Evolutionary conservation across 2,329 filamentous ascomycete species (phyloP).

Genomic region (Fusarium armeniacum): DNA sequence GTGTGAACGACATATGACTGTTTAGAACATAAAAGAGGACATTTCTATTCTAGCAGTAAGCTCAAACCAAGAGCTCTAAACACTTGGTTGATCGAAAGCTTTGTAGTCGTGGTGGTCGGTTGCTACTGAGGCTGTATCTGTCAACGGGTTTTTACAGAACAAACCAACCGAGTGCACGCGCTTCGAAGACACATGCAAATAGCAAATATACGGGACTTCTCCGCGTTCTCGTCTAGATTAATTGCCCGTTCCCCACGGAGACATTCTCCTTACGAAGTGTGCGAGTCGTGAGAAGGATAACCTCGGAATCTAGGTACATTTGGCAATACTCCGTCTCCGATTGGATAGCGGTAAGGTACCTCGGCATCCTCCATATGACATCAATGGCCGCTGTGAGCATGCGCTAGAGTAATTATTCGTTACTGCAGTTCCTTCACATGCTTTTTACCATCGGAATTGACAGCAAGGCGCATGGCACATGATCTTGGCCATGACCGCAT

Average conservation of each 20-base stretch:
- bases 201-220: slow-evolving; percentile 14
- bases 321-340: slow-evolving; percentile 46
- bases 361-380: slow-evolving; percentile 51
- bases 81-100: not conserved
- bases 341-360: slow-evolving; percentile 37
- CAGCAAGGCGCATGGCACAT: slow-evolving; percentile 43
- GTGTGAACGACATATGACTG: not conserved
- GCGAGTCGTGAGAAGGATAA: slow-evolving; percentile 28
- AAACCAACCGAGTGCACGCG: not conserved
- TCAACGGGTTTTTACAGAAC: not conserved
- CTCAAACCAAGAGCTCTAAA: not conserved
- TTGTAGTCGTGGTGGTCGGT: not conserved
- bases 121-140: slow-evolving; percentile 3
- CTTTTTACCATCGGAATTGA: slow-evolving; percentile 13
- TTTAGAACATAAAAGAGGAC: not conserved
- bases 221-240: slow-evolving; percentile 31
- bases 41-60: not conserved
- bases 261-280: slow-evolving; percentile 6
- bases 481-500: slow-evolving; percentile 44
- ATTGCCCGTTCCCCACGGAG: slow-evolving; percentile 20
- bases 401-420: slow-evolving; percentile 24
- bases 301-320: slow-evolving; percentile 33
- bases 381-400: slow-evolving; percentile 35
- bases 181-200: slow-evolving; percentile 23
- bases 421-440: slow-evolving; percentile 44